Evolutionary conservation across 192 early-diverging fungal species (phyloP).

Genomic region (Podila verticillata): DNA sequence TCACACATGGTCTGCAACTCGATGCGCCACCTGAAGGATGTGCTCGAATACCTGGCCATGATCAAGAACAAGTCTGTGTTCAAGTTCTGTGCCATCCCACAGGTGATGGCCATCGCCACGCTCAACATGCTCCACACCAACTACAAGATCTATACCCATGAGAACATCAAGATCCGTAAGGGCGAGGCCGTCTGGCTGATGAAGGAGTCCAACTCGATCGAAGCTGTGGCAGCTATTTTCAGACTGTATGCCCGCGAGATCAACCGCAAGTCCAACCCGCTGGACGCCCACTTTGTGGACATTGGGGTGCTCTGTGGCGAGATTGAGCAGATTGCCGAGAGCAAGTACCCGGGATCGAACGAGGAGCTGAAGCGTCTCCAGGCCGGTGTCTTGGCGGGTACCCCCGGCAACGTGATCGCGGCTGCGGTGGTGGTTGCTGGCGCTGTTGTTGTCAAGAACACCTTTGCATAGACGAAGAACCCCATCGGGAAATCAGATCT

Average conservation of each 20-base stretch:
- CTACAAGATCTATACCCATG: constrained; percentile 72
- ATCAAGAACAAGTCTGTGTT: constrained; percentile 86
- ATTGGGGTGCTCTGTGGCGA: constrained; percentile 63
- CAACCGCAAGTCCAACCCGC: constrained; percentile 67
- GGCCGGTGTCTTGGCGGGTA: constrained; percentile 41
- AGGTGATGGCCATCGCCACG: constrained; percentile 98
- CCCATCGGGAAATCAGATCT: too few species aligned
- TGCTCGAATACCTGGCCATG: constrained; percentile 84
- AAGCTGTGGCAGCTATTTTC: constrained; percentile 71
- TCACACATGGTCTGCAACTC: constrained; percentile 91
- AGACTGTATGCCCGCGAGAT: constrained; percentile 70
- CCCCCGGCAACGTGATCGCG: constrained; percentile 18
- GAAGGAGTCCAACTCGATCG: constrained; percentile 61
- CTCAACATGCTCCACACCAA: constrained; percentile 90
- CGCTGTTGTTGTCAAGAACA: constrained; percentile 30
- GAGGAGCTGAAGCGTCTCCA: constrained; percentile 34
- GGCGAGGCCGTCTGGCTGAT: constrained; percentile 82
- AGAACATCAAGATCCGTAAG: constrained; percentile 93
- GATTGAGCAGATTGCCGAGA: constrained; percentile 43
- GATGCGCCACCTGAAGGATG: constrained; percentile 84
- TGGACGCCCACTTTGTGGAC: constrained; percentile 71
- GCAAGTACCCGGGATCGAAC: constrained; percentile 36
- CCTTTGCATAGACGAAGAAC: constrained; percentile 11
- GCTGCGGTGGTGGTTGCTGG: constrained; percentile 39
- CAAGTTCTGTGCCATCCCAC: constrained; percentile 98